phyloP scores from a whole-genome alignment of 106 monocot species.

The Chionographis japonica region DNA sequence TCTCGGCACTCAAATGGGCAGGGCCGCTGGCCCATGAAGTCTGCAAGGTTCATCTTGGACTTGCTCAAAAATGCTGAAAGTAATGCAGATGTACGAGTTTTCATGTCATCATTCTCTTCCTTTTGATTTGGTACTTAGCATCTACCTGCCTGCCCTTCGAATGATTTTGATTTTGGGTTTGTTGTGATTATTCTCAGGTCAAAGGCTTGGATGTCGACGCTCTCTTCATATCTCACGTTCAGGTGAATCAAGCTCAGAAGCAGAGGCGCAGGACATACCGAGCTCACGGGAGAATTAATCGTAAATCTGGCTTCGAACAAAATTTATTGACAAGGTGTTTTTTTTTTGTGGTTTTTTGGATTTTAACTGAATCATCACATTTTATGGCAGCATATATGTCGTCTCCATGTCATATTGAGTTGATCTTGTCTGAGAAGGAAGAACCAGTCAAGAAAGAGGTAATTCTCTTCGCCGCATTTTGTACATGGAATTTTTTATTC shows the following conservation, averaged over 20 bases:
- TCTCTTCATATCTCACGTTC: conserved; percentile 18
- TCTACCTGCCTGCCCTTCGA: not conserved
- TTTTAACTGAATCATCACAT: no score
- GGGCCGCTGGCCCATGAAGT: conserved; percentile 70
- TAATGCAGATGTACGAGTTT: conserved; percentile 54
- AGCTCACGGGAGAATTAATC: conserved; percentile 18
- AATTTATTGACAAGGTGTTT: no score
- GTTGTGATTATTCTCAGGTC: conserved; percentile 16
- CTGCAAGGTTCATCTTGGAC: conserved; percentile 61
- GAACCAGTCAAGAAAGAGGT: conserved; percentile 25
- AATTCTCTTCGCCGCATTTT: not conserved
- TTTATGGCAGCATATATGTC: conserved; percentile 17
- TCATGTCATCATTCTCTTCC: not conserved
- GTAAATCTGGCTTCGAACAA: not conserved
- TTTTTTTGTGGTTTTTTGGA: no score
- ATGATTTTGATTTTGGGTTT: not conserved
- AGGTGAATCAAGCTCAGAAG: conserved; percentile 23
- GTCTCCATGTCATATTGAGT: conserved; percentile 22
- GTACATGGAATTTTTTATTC: not conserved
- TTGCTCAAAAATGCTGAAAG: conserved; percentile 74
- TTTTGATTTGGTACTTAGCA: not conserved
- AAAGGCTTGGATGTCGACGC: conserved; percentile 61
- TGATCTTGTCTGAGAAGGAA: conserved; percentile 26
- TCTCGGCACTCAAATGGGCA: conserved; percentile 84
- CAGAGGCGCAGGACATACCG: conserved; percentile 24